phyloP scores from a whole-genome alignment of 2,329 filamentous ascomycete species.

The Colletotrichum neosansevieriae region DNA sequence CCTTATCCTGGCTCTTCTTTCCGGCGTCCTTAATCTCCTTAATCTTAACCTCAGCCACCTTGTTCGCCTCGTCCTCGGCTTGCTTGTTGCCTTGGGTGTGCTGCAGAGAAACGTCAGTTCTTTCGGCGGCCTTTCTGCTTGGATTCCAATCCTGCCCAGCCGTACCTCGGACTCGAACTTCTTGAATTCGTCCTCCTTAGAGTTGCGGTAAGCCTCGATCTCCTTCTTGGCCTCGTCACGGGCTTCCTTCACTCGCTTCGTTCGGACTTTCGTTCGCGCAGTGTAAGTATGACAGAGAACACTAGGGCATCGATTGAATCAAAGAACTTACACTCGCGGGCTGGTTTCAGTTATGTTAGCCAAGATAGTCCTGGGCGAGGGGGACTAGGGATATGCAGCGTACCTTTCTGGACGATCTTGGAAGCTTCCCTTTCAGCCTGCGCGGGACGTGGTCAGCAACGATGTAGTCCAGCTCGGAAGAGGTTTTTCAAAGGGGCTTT shows the following conservation, averaged over 20 bases:
- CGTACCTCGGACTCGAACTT: constrained; percentile 83
- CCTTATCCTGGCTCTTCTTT: constrained; percentile 81
- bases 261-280: constrained; percentile 66
- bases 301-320: constrained; percentile 29
- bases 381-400: constrained; percentile 40
- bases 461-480: not conserved
- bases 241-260: constrained; percentile 96
- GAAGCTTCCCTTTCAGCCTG: constrained; percentile 98
- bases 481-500: constrained; percentile 21
- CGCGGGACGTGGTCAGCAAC: constrained; percentile 32
- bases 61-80: constrained; percentile 84
- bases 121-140: not conserved
- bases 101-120: constrained; percentile 60
- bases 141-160: not conserved
- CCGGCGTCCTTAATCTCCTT: constrained; percentile 85
- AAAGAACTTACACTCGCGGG: constrained; percentile 82
- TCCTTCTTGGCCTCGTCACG: constrained; percentile 97
- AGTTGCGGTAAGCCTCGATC: constrained; percentile 89
- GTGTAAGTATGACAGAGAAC: not conserved
- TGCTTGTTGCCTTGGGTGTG: constrained; percentile 90
- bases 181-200: constrained; percentile 96
- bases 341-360: constrained; percentile 56
- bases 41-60: constrained; percentile 82
- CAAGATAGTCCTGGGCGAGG: not conserved
- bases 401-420: constrained; percentile 98